These are phyloP conservation scores for Wallacemonas collosoma DNA, from an alignment of 208 protist species.

Conservation along the genomic window DNA sequence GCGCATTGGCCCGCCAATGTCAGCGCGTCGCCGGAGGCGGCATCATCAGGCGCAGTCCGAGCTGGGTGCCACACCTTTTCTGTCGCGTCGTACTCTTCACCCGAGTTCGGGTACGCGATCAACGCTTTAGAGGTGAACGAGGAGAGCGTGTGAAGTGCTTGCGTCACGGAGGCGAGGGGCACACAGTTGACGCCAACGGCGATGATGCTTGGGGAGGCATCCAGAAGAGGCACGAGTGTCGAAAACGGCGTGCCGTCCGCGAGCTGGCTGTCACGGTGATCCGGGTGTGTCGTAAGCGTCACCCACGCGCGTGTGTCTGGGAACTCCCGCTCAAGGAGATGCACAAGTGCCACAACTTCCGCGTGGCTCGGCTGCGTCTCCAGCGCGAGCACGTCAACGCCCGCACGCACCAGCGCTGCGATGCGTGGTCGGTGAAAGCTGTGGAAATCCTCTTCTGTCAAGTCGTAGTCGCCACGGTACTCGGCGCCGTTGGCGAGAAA, in stretches of 20 bases:
- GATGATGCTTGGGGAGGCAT: constrained; percentile 33
- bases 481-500: constrained; percentile 60
- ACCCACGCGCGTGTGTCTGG: constrained; percentile 43
- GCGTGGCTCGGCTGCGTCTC: constrained; percentile 57
- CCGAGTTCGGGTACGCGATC: constrained; percentile 66
- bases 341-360: constrained; percentile 51
- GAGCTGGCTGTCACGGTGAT: constrained; percentile 24
- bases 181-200: constrained; percentile 68
- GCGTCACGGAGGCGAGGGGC: constrained; percentile 29
- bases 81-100: constrained; percentile 41
- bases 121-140: constrained; percentile 49
- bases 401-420: constrained; percentile 37
- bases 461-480: constrained; percentile 58
- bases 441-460: constrained; percentile 32
- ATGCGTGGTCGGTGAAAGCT: constrained; percentile 61
- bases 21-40: constrained; percentile 4
- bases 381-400: constrained; percentile 63
- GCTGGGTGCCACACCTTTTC: constrained; percentile 34
- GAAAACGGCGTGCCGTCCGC: constrained; percentile 42
- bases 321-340: constrained; percentile 54
- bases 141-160: constrained; percentile 28
- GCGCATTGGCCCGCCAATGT: constrained; percentile 23
- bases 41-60: not conserved
- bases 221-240: constrained; percentile 34
- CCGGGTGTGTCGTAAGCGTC: constrained; percentile 37